These are phyloP conservation scores for Pyricularia grisea DNA, from an alignment of 2,329 filamentous ascomycete genomes.

Conservation along the genomic window DNA sequence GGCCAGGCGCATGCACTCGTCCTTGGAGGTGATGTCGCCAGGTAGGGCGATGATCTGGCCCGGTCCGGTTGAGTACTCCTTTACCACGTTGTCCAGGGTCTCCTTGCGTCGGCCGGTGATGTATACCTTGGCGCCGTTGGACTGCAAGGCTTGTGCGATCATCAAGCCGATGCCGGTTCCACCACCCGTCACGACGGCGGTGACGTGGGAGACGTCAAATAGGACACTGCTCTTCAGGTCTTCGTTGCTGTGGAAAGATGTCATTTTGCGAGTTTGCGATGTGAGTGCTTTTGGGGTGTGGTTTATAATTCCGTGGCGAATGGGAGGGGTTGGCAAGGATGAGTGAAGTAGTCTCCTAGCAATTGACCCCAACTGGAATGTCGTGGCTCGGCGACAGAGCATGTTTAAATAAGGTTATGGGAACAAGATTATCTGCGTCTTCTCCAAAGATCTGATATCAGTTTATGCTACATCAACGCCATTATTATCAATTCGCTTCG, in stretches of 20 bases:
- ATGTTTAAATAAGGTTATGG: background rate
- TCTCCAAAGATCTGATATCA: background rate
- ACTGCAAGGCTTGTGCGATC: constrained; percentile 29
- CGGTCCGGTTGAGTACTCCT: constrained; percentile 45
- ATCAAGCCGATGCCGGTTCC: constrained; percentile 23
- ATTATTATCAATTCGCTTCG: background rate
- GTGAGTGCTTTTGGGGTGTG: background rate
- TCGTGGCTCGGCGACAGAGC: background rate
- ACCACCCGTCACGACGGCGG: constrained; percentile 12
- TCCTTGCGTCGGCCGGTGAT: constrained; percentile 56
- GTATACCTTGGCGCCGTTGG: constrained; percentile 61
- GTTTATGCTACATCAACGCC: background rate
- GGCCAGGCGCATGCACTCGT: constrained; percentile 47
- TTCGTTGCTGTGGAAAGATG: background rate
- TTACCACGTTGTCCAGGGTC: constrained; percentile 50
- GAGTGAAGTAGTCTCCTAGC: background rate
- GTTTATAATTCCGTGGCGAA: background rate
- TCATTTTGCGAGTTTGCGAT: background rate
- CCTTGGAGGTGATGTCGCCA: constrained; percentile 54
- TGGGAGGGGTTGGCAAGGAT: background rate
- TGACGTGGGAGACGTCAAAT: background rate
- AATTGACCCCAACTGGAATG: background rate
- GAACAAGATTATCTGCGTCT: background rate
- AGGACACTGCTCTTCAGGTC: background rate
- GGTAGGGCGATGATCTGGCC: constrained; percentile 50